A percentile compares a stretch with the other conserved stretches of the same genome.
Evolutionary conservation across 192 early-diverging fungal species (phyloP).

Genomic region (Helicostylum pulchrum): DNA sequence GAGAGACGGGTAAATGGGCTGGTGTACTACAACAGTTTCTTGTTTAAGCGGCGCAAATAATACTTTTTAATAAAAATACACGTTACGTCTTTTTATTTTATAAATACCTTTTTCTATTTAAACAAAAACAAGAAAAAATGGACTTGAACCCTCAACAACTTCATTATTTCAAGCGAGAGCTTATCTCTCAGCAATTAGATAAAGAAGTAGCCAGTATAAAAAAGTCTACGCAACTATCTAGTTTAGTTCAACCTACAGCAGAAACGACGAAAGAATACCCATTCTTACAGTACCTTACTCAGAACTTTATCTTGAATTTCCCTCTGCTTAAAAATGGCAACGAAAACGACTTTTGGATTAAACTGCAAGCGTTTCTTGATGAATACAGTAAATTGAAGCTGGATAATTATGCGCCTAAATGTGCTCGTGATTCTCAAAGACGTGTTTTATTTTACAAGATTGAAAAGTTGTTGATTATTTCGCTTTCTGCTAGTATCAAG

Average conservation of each 20-base stretch:
- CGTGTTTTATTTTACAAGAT: constrained; percentile 35
- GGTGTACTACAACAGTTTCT: too few species aligned
- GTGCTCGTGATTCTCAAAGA: constrained; percentile 24
- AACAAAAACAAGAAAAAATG: background rate
- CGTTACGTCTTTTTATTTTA: too few species aligned
- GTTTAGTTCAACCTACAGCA: constrained; percentile 24
- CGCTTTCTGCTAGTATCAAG: constrained; percentile 31
- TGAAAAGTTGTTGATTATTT: constrained; percentile 27
- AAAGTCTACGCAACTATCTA: constrained; percentile 16
- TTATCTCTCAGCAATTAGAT: constrained; percentile 45
- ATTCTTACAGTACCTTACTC: constrained; percentile 45
- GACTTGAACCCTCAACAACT: constrained; percentile 32
- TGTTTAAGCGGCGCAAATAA: too few species aligned
- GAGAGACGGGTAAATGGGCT: too few species aligned
- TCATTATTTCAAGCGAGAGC: constrained; percentile 55
- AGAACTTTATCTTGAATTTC: constrained; percentile 43
- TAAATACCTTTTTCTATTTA: background rate
- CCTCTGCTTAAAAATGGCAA: constrained; percentile 45
- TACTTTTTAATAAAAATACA: too few species aligned
- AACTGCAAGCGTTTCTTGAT: constrained; percentile 43
- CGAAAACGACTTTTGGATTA: constrained; percentile 42
- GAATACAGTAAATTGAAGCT: constrained; percentile 45
- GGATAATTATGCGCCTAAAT: constrained; percentile 19
- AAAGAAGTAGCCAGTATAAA: constrained; percentile 37
- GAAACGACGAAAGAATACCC: constrained; percentile 33